Percentiles rank a stretch among this genome's conserved stretches.
Conservation (phyloP, 257 asterid genomes). For the Haberlea rhodopensis region DNA sequence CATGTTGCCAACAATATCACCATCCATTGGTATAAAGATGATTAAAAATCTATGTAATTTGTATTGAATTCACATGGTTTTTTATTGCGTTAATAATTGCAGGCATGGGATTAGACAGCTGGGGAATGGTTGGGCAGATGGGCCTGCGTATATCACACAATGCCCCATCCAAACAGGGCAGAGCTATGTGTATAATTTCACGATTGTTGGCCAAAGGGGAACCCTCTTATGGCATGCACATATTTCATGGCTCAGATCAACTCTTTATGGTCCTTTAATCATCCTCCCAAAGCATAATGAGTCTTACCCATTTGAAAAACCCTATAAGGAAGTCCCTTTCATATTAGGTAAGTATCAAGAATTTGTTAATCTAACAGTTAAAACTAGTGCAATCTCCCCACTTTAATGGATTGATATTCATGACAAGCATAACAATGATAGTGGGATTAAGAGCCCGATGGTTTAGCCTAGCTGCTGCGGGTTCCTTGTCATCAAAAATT, state of each 20-base stretch:
- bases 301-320: conserved; percentile 54
- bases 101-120: conserved; percentile 70
- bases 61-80: too few species aligned
- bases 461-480: too few species aligned
- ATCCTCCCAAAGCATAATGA: conserved; percentile 50
- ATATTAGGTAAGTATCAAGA: conserved; percentile 38
- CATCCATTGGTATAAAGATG: conserved; percentile 45
- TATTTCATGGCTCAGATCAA: conserved; percentile 64
- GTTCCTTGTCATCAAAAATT: too few species aligned
- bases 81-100: not conserved
- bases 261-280: conserved; percentile 56
- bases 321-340: conserved; percentile 56
- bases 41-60: not conserved
- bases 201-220: conserved; percentile 56
- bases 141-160: conserved; percentile 62
- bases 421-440: too few species aligned
- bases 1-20: conserved; percentile 52
- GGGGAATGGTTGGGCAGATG: conserved; percentile 70
- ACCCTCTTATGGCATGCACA: conserved; percentile 65
- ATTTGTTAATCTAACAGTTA: not conserved
- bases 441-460: too few species aligned
- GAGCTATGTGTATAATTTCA: conserved; percentile 58
- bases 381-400: too few species aligned
- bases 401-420: too few species aligned
- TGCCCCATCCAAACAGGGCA: conserved; percentile 61